Percentiles rank a stretch among this genome's conserved stretches.
Evolutionary conservation across 768 basidiomycete species (phyloP).

Genomic region (Royoungia palumana): DNA sequence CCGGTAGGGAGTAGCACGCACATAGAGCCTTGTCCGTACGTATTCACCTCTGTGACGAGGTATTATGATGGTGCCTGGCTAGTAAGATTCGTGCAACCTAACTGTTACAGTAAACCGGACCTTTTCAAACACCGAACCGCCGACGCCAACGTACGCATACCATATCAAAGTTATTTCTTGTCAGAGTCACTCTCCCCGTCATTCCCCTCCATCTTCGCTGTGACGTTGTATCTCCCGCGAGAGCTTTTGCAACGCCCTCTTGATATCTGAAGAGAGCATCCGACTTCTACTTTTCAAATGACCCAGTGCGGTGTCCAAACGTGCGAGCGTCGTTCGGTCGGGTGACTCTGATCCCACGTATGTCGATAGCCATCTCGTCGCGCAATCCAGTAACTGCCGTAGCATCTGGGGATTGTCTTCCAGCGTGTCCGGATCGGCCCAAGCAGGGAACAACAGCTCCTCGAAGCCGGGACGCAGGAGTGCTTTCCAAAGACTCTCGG

Average conservation of each 20-base stretch:
- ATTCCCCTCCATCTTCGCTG: neutral
- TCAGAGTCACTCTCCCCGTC: too few species aligned
- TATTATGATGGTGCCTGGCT: too few species aligned
- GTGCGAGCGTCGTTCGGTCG: neutral
- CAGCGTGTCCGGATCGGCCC: slow-evolving; percentile 2
- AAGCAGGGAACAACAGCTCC: slow-evolving; percentile 3
- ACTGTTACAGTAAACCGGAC: too few species aligned
- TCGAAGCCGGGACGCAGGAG: slow-evolving; percentile 2
- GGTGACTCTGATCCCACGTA: neutral
- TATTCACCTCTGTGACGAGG: too few species aligned
- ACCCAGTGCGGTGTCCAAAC: neutral
- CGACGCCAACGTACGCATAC: too few species aligned
- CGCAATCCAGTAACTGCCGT: neutral
- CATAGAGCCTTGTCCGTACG: too few species aligned
- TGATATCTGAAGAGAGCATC: neutral
- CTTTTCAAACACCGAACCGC: too few species aligned
- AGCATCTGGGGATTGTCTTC: slow-evolving; percentile 8
- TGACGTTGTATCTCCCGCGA: neutral
- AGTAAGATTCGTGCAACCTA: too few species aligned
- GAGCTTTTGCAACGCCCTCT: neutral
- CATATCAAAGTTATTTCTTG: too few species aligned
- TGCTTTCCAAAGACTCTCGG: neutral
- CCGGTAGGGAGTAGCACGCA: too few species aligned
- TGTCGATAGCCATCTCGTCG: neutral
- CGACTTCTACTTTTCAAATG: neutral